Percentiles rank a stretch among this genome's conserved stretches.
phyloP scores from a whole-genome alignment of 2,329 filamentous ascomycete species.

The Ceratocystis ficicola region DNA sequence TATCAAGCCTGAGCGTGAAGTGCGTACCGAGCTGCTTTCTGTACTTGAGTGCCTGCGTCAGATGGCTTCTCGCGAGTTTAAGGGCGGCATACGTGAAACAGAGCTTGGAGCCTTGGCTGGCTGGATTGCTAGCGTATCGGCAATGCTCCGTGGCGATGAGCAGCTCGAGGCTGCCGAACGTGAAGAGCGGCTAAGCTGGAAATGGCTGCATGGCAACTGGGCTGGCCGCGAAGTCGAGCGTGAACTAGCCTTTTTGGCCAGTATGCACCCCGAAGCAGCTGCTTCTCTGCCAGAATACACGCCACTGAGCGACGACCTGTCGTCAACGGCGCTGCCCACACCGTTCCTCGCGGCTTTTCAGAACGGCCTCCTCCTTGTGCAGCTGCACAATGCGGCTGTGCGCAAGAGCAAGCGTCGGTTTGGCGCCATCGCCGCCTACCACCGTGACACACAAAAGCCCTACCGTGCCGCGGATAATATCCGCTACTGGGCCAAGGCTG shows the following conservation, averaged over 20 bases:
- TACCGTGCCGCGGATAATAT: conserved; percentile 91
- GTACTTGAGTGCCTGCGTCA: conserved; percentile 86
- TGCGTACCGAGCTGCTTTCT: conserved; percentile 69
- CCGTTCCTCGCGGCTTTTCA: conserved; percentile 62
- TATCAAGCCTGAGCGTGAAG: conserved; percentile 76
- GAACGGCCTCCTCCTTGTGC: conserved; percentile 69
- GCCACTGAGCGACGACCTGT: conserved; percentile 25
- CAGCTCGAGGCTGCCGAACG: conserved; percentile 61
- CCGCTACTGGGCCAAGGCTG: conserved; percentile 90
- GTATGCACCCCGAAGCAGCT: conserved; percentile 42
- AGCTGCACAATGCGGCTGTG: conserved; percentile 81
- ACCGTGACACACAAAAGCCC: conserved; percentile 87
- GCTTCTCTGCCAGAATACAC: conserved; percentile 52
- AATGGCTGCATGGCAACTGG: conserved; percentile 69
- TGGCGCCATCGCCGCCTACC: conserved; percentile 75
- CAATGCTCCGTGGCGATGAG: conserved; percentile 65
- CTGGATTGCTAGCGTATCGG: conserved; percentile 70
- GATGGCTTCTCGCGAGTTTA: conserved; percentile 79
- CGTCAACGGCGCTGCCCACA: conserved; percentile 43
- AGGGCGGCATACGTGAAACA: conserved; percentile 64
- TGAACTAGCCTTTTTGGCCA: conserved; percentile 68
- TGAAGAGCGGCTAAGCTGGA: conserved; percentile 60
- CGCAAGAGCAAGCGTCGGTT: conserved; percentile 76
- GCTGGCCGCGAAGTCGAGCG: conserved; percentile 58
- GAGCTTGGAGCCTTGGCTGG: conserved; percentile 63